Conservation (phyloP, 352 stramenopile genomes). For the Phytophthora foliorum region DNA sequence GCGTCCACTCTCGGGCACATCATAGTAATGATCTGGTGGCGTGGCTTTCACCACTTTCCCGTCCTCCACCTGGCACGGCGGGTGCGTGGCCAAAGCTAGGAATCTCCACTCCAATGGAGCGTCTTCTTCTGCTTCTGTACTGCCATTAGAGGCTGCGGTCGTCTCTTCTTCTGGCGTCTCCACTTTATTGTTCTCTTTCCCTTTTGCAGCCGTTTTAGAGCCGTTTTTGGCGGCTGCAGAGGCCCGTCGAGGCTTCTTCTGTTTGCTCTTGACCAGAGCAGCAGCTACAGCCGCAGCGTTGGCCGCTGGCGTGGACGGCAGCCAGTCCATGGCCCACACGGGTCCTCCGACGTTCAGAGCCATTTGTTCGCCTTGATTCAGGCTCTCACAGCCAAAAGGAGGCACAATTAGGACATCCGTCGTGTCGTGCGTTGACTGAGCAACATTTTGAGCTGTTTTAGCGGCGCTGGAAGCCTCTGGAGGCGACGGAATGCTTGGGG, state of each 20-base stretch:
- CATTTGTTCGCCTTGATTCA: slow-evolving; percentile 48
- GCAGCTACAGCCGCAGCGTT: slow-evolving; percentile 16
- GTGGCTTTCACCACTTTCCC: slow-evolving; percentile 69
- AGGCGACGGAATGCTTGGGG: background rate
- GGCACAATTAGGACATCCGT: slow-evolving; percentile 44
- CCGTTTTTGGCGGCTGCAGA: slow-evolving; percentile 11
- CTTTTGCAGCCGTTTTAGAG: slow-evolving; percentile 8
- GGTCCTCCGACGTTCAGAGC: slow-evolving; percentile 77
- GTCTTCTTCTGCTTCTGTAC: background rate
- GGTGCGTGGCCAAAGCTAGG: slow-evolving; percentile 73
- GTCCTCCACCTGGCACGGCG: slow-evolving; percentile 70
- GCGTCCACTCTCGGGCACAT: slow-evolving; percentile 53
- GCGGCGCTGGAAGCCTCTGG: slow-evolving; percentile 21
- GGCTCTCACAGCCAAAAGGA: slow-evolving; percentile 55
- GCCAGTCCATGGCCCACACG: slow-evolving; percentile 87
- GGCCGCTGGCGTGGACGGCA: slow-evolving; percentile 41
- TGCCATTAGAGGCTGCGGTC: slow-evolving; percentile 19
- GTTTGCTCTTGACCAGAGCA: slow-evolving; percentile 10
- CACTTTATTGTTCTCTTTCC: slow-evolving; percentile 53
- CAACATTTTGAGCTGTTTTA: background rate
- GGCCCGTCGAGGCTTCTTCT: slow-evolving; percentile 28
- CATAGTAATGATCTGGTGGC: slow-evolving; percentile 84
- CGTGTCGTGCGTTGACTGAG: background rate
- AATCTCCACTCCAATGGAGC: slow-evolving; percentile 58
- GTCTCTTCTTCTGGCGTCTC: slow-evolving; percentile 12